phyloP scores from a whole-genome alignment of 139 green algal genomes.

The Chlamydomonas sphaeroides region DNA sequence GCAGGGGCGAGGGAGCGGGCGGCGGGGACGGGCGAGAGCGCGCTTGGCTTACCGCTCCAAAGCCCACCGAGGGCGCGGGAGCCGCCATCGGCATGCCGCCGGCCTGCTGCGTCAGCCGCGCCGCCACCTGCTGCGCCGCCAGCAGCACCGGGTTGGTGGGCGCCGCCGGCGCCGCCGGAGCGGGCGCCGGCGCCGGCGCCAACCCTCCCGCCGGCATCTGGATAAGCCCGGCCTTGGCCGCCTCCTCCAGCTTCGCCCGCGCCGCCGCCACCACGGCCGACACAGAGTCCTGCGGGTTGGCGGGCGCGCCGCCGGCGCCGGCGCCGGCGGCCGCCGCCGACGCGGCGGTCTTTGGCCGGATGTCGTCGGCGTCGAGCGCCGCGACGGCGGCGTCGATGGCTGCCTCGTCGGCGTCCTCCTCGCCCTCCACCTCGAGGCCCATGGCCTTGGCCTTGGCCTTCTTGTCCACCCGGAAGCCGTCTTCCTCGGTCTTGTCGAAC shows the following conservation, averaged over 20 bases:
- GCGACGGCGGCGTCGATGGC: conserved; percentile 30
- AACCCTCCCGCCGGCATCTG: not conserved
- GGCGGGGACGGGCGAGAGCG: too few relatives aligned
- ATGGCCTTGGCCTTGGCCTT: conserved; percentile 64
- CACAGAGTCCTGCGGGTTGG: conserved; percentile 39
- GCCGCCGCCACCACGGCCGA: conserved; percentile 38
- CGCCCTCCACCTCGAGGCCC: conserved; percentile 60
- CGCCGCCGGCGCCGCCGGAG: conserved; percentile 25
- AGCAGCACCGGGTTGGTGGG: not conserved
- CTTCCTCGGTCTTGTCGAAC: conserved; percentile 92
- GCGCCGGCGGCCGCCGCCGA: not conserved
- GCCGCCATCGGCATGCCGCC: conserved; percentile 18
- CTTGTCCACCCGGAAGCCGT: conserved; percentile 54
- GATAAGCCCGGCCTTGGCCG: conserved; percentile 8
- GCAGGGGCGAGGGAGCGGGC: too few relatives aligned
- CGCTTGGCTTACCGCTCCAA: conserved; percentile 5
- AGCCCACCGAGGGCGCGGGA: not conserved
- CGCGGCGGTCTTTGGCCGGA: conserved; percentile 5
- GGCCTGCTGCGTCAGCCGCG: conserved; percentile 20
- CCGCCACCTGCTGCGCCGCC: conserved; percentile 32
- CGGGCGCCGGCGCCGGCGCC: not conserved
- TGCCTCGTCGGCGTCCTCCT: conserved; percentile 65
- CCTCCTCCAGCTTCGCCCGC: conserved; percentile 28
- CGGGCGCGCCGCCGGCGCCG: not conserved
- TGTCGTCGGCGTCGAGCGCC: conserved; percentile 30